Evolutionary conservation across 371 early-diverging fungal genomes (phyloP).

Genomic region (Mucor mucedo): DNA sequence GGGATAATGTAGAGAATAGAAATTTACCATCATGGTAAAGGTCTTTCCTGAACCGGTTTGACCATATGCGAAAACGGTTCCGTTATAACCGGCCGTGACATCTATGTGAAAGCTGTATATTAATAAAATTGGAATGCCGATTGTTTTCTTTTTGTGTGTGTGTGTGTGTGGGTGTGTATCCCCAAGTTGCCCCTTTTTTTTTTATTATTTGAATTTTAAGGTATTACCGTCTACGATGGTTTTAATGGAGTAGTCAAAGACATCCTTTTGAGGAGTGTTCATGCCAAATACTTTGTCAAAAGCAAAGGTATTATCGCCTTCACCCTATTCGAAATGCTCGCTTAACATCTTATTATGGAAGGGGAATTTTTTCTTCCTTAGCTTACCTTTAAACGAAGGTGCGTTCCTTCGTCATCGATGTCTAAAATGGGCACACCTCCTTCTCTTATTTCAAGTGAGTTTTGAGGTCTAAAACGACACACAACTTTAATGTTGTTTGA

Average conservation of each 20-base stretch:
- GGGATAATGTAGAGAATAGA: neutral
- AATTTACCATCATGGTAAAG: constrained; percentile 90
- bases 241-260: constrained; percentile 90
- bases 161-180: too few species aligned
- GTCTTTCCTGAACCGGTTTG: constrained; percentile 99
- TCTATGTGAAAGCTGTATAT: constrained; percentile 32
- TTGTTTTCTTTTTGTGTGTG: too few species aligned
- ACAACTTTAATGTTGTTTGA: constrained; percentile 94
- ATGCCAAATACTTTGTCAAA: constrained; percentile 92
- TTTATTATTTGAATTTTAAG: neutral
- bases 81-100: constrained; percentile 86
- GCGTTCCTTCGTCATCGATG: constrained; percentile 83
- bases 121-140: neutral
- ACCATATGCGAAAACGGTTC: constrained; percentile 98
- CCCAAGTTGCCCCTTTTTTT: neutral
- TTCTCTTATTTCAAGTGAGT: constrained; percentile 86
- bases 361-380: neutral
- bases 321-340: constrained; percentile 62
- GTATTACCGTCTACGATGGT: constrained; percentile 87
- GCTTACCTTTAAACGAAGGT: constrained; percentile 73
- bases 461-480: constrained; percentile 97
- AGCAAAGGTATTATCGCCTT: constrained; percentile 79
- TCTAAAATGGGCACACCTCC: constrained; percentile 87
- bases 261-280: constrained; percentile 78
- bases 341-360: too few species aligned